A percentile compares a stretch with the other conserved stretches of the same genome.
Conservation (phyloP, 2,329 filamentous ascomycete species). For the Xylaria sp. region DNA sequence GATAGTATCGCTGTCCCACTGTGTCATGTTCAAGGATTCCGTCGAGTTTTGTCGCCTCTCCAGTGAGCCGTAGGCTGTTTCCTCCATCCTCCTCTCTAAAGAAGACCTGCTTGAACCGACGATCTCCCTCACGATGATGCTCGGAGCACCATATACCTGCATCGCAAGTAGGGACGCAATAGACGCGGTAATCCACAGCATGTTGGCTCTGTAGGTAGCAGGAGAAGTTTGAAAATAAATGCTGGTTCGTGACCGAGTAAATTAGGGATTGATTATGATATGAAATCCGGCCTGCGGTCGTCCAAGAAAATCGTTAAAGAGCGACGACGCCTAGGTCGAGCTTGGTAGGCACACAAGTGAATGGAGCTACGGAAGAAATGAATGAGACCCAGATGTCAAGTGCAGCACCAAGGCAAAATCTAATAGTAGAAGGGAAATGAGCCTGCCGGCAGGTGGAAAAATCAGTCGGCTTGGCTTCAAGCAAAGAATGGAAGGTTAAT, state of each 20-base stretch:
- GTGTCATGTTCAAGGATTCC: conserved; percentile 61
- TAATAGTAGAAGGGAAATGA: conserved; percentile 42
- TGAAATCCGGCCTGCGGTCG: conserved; percentile 45
- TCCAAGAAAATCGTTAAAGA: conserved; percentile 40
- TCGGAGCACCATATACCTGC: conserved; percentile 52
- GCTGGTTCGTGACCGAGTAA: conserved; percentile 15
- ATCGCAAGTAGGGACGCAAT: conserved; percentile 52
- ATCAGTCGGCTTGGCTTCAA: conserved; percentile 45
- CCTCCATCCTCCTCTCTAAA: conserved; percentile 39
- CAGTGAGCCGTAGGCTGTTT: conserved; percentile 35
- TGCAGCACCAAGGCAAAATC: conserved; percentile 37
- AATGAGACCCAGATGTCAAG: conserved; percentile 31
- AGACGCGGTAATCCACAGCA: conserved; percentile 53
- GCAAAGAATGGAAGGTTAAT: conserved; percentile 34
- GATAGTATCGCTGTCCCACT: conserved; percentile 67
- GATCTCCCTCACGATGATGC: conserved; percentile 36
- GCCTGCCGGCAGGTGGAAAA: conserved; percentile 51
- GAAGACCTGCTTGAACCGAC: conserved; percentile 28
- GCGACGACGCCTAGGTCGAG: conserved; percentile 30
- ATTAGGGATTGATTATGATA: conserved; percentile 14
- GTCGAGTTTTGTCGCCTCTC: conserved; percentile 39
- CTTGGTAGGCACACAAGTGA: conserved; percentile 22
- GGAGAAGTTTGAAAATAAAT: background rate
- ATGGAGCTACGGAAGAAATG: conserved; percentile 36
- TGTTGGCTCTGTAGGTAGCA: conserved; percentile 40